Evolutionary conservation across 83 land plant genomes (phyloP).

Genomic region (Picea abies): DNA sequence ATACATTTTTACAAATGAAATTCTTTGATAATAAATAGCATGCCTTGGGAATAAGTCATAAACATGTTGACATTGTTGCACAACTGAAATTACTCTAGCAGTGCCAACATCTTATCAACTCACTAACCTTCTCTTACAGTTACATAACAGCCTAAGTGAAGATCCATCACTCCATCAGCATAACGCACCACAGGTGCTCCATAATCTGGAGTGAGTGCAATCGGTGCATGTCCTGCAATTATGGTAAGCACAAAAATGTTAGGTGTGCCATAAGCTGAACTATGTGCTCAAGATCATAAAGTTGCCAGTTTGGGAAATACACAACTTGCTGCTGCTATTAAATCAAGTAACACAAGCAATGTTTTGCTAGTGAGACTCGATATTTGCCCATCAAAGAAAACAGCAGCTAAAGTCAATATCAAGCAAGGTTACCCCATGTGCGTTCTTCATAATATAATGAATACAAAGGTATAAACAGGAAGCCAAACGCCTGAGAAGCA

Average conservation of each 20-base stretch:
- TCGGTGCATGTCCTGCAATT: constrained; percentile 41
- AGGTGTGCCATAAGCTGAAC: not conserved
- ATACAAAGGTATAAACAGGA: not conserved
- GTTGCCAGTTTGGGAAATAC: not conserved
- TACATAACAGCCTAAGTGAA: constrained; percentile 39
- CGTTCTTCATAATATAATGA: not conserved
- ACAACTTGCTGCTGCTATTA: not conserved
- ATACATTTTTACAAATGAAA: constrained; percentile 2
- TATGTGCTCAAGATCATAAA: not conserved
- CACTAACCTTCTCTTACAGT: constrained; percentile 84
- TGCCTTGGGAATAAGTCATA: not conserved
- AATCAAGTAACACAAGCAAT: no score
- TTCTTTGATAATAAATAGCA: not conserved
- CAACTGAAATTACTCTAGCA: not conserved
- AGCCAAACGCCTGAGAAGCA: no score
- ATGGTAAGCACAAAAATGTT: not conserved
- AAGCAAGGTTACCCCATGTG: not conserved
- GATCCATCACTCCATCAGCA: no score
- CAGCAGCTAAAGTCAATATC: not conserved
- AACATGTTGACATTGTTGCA: not conserved
- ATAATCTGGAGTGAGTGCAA: no score
- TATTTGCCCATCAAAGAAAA: not conserved
- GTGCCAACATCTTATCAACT: not conserved
- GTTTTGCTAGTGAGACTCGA: not conserved
- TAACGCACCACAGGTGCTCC: no score